phyloP scores from a whole-genome alignment of 768 basidiomycete species.

The Arthromyces matolae region DNA sequence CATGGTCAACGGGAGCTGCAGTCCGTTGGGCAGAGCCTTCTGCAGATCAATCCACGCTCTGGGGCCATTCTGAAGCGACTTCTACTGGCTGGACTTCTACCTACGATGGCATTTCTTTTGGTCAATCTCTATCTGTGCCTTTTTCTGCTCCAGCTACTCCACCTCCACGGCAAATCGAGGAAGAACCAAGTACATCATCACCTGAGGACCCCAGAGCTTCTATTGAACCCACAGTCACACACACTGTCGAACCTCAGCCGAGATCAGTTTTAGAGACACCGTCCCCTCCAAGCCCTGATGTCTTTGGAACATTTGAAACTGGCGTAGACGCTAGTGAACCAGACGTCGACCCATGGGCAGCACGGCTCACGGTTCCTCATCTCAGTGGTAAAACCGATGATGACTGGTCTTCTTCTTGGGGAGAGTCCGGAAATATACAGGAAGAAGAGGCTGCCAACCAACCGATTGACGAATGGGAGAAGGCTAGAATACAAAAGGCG shows the following conservation, averaged over 20 bases:
- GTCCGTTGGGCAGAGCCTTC: constrained; percentile 48
- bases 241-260: neutral
- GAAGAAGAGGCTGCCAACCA: constrained; percentile 7
- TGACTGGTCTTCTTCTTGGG: constrained; percentile 46
- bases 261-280: constrained; percentile 13
- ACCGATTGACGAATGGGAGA: constrained; percentile 63
- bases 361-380: constrained; percentile 22
- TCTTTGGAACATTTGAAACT: constrained; percentile 58
- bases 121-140: constrained; percentile 18
- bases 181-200: constrained; percentile 9
- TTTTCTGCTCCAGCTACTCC: constrained; percentile 4
- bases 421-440: constrained; percentile 17
- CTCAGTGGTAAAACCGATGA: constrained; percentile 18
- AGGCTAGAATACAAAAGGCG: constrained; percentile 53
- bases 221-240: neutral
- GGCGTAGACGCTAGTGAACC: constrained; percentile 29
- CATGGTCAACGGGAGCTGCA: constrained; percentile 48
- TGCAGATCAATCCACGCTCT: constrained; percentile 35
- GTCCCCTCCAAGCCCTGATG: constrained; percentile 43
- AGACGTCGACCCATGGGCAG: constrained; percentile 35
- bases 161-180: constrained; percentile 10
- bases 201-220: neutral
- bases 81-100: constrained; percentile 33
- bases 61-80: constrained; percentile 30
- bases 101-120: constrained; percentile 39